Conservation (phyloP, 2,329 filamentous ascomycete genomes). For the Pseudopyricularia javanii region DNA sequence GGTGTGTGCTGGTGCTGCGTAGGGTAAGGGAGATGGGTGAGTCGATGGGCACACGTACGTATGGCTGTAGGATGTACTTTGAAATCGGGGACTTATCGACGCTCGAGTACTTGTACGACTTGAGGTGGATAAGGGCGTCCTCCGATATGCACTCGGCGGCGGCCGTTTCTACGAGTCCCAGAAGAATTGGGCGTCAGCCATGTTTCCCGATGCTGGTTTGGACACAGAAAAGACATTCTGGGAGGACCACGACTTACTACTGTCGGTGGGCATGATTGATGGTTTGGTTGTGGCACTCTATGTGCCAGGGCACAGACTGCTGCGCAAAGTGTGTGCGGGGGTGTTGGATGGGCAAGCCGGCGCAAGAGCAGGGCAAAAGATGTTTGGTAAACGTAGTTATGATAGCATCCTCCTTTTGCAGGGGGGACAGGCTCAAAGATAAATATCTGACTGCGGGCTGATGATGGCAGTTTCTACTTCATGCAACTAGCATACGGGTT, state of each 20-base stretch:
- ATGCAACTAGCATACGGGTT: neutral
- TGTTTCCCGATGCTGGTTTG: too few relatives aligned
- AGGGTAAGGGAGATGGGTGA: conserved; percentile 5
- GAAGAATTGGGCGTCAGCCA: neutral
- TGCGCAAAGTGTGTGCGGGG: neutral
- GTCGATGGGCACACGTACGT: conserved; percentile 47
- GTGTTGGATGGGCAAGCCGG: neutral
- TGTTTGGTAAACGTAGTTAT: neutral
- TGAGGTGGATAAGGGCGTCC: conserved; percentile 81
- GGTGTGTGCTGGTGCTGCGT: neutral
- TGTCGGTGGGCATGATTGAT: neutral
- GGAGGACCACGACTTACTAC: neutral
- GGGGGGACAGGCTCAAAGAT: neutral
- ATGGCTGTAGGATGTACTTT: conserved; percentile 85
- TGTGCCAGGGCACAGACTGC: neutral
- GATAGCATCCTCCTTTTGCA: neutral
- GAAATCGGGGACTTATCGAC: conserved; percentile 94
- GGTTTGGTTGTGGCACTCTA: neutral
- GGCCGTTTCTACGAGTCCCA: conserved; percentile 29
- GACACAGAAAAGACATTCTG: neutral
- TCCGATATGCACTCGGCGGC: conserved; percentile 70
- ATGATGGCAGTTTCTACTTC: too few relatives aligned
- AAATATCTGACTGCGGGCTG: neutral
- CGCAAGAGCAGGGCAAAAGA: neutral
- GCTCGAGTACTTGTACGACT: conserved; percentile 92